These are phyloP conservation scores for Volvox africanus DNA, from an alignment of 139 green algal species.

Conservation along the genomic window DNA sequence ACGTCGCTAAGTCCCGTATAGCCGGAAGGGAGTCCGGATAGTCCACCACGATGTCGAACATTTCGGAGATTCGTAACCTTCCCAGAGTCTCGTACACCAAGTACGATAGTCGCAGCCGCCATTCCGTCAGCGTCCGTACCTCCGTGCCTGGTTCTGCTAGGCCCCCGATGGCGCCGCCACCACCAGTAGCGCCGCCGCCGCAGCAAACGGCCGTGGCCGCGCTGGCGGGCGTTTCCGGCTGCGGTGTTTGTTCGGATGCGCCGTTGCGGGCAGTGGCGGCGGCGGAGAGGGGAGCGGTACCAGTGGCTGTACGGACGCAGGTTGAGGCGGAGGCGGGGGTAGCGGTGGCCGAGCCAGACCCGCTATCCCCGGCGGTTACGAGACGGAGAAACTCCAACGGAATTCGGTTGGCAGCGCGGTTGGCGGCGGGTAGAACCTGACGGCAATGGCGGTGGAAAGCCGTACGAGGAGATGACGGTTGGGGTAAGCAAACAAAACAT, in stretches of 20 bases:
- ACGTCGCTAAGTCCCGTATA: constrained; percentile 76
- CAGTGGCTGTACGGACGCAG: background rate
- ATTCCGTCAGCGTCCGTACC: constrained; percentile 59
- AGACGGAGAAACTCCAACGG: constrained; percentile 72
- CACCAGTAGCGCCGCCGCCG: background rate
- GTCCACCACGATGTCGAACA: constrained; percentile 96
- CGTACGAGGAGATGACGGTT: no score
- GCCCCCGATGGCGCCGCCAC: background rate
- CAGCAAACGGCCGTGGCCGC: background rate
- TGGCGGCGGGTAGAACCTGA: constrained; percentile 62
- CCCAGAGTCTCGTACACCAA: constrained; percentile 83
- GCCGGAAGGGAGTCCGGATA: constrained; percentile 81
- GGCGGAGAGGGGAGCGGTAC: background rate
- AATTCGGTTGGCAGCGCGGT: constrained; percentile 61
- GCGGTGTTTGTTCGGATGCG: background rate
- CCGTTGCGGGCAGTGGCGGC: background rate
- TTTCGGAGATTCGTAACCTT: constrained; percentile 70
- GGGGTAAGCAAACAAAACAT: no score
- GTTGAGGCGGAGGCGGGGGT: background rate
- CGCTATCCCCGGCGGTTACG: constrained; percentile 50
- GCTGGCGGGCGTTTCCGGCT: no score
- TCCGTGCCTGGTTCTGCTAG: constrained; percentile 34
- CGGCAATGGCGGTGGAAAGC: no score
- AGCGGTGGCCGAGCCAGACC: no score
- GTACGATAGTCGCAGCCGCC: constrained; percentile 78